These are phyloP conservation scores for Fomitiporia mediterranea DNA, from an alignment of 1,284 basidiomycete genomes.

Conservation along the genomic window DNA sequence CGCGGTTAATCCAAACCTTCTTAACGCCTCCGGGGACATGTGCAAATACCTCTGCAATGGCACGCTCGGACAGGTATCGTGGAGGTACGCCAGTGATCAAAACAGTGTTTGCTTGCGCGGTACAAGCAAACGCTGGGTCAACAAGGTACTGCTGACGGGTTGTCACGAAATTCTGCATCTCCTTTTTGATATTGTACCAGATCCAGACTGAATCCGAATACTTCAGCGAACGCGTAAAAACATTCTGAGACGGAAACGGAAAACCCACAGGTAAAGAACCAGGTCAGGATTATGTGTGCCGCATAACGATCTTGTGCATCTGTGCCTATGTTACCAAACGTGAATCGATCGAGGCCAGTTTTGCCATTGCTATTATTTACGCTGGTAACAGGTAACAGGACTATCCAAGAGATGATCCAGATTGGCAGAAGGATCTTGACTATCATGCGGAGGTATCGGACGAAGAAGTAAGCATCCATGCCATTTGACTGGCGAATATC, in stretches of 20 bases:
- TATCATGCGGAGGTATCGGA: slow-evolving; percentile 84
- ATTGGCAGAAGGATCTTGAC: slow-evolving; percentile 79
- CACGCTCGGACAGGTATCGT: slow-evolving; percentile 63
- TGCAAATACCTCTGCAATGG: slow-evolving; percentile 64
- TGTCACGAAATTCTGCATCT: slow-evolving; percentile 79
- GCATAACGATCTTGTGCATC: slow-evolving; percentile 57
- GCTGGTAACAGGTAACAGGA: slow-evolving; percentile 66
- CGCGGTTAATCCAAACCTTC: slow-evolving; percentile 86
- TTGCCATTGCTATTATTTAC: slow-evolving; percentile 46
- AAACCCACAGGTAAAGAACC: slow-evolving; percentile 68
- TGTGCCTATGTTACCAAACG: slow-evolving; percentile 72
- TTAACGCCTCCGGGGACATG: slow-evolving; percentile 82
- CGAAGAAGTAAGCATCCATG: slow-evolving; percentile 91
- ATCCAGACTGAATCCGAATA: slow-evolving; percentile 61
- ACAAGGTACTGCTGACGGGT: slow-evolving; percentile 85
- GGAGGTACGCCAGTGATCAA: slow-evolving; percentile 86
- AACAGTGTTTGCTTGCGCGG: slow-evolving; percentile 85
- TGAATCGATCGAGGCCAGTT: slow-evolving; percentile 69
- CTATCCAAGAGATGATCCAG: slow-evolving; percentile 69
- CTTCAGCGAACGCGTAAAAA: neutral
- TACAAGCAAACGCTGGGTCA: slow-evolving; percentile 62
- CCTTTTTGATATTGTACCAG: slow-evolving; percentile 73
- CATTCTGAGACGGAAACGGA: slow-evolving; percentile 26
- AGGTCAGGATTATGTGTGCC: slow-evolving; percentile 75
- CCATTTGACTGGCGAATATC: slow-evolving; percentile 71